Base-by-base conservation (phyloP, 1,284 basidiomycete genomes). In the Xerocomus minutiporus region DNA sequence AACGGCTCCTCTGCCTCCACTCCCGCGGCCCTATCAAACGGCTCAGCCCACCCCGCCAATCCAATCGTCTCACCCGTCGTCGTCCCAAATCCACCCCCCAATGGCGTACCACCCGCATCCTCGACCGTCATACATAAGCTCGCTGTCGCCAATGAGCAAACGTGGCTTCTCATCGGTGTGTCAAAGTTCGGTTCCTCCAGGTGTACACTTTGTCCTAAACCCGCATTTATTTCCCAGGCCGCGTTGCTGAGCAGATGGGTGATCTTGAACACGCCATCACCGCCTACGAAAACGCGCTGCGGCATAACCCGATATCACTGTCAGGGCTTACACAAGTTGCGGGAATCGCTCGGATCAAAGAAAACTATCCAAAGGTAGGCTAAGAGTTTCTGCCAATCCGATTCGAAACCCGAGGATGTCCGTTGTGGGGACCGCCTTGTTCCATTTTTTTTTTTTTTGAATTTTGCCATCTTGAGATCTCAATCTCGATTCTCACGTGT, bases 211-310 rank as follows among this genome's bases (percentile, higher is more conserved):
- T 23, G 7, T 17, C 35, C 46, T 58, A 54, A 55, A 50, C 32
- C 20, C 36, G 50, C 20, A 41, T 36, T 55, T 50, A 50, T 62
- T 67, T 68, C 63, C 52, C 71, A 93, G 92, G 91, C 55, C 84
- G 89, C 54, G 88, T 94, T 55, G 91, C 92, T 54, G 92, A 95
- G 70, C 90, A 92, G 69, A 90, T 95, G 84, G 83, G 84, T 58
- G 90, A 95, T 73, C 79, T 91, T 63, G 91, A 94, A 67, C 86
- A 93, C 59, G 94, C 94, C 34, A 77, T 92, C 58, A 82, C 82
- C 35, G 91, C 92, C 51, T 97, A 96, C 72, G 93, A 97, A 73
- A 84, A 90, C 64, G 93, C 93, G 2, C 79, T 97, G 58, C 85
- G 91, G 71, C 92, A 96, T 75, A 97, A 96, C 66, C 88, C 92